A percentile compares a stretch with the other conserved stretches of the same genome.
Evolutionary conservation across 495 filamentous ascomycete genomes (phyloP).

Genomic region (Podospora comata): DNA sequence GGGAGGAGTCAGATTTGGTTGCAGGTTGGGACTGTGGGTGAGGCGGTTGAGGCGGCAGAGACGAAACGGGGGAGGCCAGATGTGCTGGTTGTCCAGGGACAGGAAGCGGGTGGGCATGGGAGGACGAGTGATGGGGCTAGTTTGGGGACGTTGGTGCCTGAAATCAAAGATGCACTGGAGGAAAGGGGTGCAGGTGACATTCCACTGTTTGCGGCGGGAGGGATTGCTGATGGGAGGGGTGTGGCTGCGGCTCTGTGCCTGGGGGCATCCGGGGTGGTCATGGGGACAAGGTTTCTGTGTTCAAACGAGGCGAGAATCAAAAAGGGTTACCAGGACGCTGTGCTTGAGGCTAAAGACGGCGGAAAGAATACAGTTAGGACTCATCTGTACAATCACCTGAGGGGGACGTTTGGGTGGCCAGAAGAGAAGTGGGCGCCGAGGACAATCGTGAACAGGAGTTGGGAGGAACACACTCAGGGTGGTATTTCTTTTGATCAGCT

Average conservation of each 20-base stretch:
- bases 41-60: slow-evolving; percentile 48
- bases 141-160: slow-evolving; percentile 78
- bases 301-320: slow-evolving; percentile 85
- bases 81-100: slow-evolving; percentile 68
- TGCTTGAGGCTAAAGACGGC: slow-evolving; percentile 66
- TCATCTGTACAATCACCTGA: slow-evolving; percentile 64
- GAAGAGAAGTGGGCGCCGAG: slow-evolving; percentile 56
- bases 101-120: slow-evolving; percentile 65
- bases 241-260: slow-evolving; percentile 80
- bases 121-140: slow-evolving; percentile 87
- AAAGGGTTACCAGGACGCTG: slow-evolving; percentile 81
- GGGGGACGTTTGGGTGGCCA: slow-evolving; percentile 69
- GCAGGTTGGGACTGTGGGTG: slow-evolving; percentile 60
- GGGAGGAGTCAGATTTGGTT: slow-evolving; percentile 72
- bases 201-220: slow-evolving; percentile 89
- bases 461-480: slow-evolving; percentile 55
- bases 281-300: slow-evolving; percentile 90
- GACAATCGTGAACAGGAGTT: slow-evolving; percentile 60
- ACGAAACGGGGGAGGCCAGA: slow-evolving; percentile 46
- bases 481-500: slow-evolving; percentile 55
- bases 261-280: slow-evolving; percentile 88
- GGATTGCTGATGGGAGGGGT: slow-evolving; percentile 88
- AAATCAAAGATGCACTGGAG: slow-evolving; percentile 61
- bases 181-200: slow-evolving; percentile 61
- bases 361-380: slow-evolving; percentile 62